A percentile compares a stretch with the other conserved stretches of the same genome.
phyloP scores from a whole-genome alignment of 2,329 filamentous ascomycete genomes.

The Penicillium sp. region DNA sequence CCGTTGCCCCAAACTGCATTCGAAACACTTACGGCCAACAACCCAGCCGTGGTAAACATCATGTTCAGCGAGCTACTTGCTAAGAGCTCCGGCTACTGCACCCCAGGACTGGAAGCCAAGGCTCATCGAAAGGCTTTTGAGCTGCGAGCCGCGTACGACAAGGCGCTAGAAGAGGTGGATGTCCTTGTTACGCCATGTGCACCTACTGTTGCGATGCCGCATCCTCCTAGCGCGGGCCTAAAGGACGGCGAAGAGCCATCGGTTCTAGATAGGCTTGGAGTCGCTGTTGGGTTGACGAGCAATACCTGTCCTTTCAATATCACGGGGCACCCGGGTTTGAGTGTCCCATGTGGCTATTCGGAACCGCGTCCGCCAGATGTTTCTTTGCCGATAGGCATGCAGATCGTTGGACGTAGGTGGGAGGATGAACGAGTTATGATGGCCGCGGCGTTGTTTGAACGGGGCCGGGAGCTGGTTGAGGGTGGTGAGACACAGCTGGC shows the following conservation, averaged over 20 bases:
- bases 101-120: constrained; percentile 46
- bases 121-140: constrained; percentile 53
- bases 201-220: constrained; percentile 51
- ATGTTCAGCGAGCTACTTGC: constrained; percentile 47
- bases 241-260: constrained; percentile 19
- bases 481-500: too few species aligned
- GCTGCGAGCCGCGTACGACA: constrained; percentile 55
- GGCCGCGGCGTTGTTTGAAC: constrained; percentile 36
- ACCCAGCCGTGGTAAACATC: constrained; percentile 53
- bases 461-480: neutral
- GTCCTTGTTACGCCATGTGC: constrained; percentile 56
- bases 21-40: constrained; percentile 49
- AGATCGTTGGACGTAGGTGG: constrained; percentile 54
- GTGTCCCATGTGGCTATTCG: constrained; percentile 48
- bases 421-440: constrained; percentile 33
- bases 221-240: constrained; percentile 34
- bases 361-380: constrained; percentile 1
- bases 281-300: constrained; percentile 51
- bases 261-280: constrained; percentile 48
- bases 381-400: constrained; percentile 58
- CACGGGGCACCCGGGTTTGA: constrained; percentile 57
- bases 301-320: constrained; percentile 57
- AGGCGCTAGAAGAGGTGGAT: constrained; percentile 50
- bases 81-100: constrained; percentile 26
- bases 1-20: constrained; percentile 49